A percentile compares a stretch with the other conserved stretches of the same genome.
Conservation (phyloP, 148 eudicot species). For the Linanthus parryae region DNA sequence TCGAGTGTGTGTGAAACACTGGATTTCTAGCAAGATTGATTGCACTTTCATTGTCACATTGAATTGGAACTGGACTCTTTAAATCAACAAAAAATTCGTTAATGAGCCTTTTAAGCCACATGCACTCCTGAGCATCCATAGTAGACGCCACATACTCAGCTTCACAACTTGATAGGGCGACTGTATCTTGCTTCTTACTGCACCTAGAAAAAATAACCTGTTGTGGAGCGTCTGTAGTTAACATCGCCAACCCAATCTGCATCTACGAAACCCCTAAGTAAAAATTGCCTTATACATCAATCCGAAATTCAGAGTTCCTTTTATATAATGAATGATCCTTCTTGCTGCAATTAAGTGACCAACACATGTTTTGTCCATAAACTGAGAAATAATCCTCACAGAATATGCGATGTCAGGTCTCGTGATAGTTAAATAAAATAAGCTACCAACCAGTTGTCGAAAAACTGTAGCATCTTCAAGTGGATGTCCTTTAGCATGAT, state of each 20-base stretch:
- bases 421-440: slow-evolving; percentile 2
- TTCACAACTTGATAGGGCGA: neutral
- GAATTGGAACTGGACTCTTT: neutral
- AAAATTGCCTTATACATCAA: slow-evolving; percentile 1
- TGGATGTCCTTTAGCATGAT: no score
- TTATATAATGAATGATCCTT: neutral
- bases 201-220: neutral
- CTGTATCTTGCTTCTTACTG: neutral
- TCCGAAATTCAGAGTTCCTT: slow-evolving; percentile 4
- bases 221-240: neutral
- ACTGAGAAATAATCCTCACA: neutral
- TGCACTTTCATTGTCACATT: slow-evolving; percentile 6
- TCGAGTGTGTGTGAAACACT: slow-evolving; percentile 4
- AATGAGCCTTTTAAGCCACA: slow-evolving; percentile 3
- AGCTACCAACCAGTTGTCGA: slow-evolving; percentile 1
- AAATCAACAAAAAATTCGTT: neutral
- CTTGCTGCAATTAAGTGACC: neutral
- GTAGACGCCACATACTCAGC: slow-evolving; percentile 3
- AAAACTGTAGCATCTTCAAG: slow-evolving; percentile 3
- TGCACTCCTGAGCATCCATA: slow-evolving; percentile 7
- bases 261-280: neutral
- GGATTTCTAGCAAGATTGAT: slow-evolving; percentile 8
- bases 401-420: neutral
- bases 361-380: no score
- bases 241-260: slow-evolving; percentile 4